Conservation (phyloP, 176 grass and related monocot species). For the Urochloa ruziziensis region DNA sequence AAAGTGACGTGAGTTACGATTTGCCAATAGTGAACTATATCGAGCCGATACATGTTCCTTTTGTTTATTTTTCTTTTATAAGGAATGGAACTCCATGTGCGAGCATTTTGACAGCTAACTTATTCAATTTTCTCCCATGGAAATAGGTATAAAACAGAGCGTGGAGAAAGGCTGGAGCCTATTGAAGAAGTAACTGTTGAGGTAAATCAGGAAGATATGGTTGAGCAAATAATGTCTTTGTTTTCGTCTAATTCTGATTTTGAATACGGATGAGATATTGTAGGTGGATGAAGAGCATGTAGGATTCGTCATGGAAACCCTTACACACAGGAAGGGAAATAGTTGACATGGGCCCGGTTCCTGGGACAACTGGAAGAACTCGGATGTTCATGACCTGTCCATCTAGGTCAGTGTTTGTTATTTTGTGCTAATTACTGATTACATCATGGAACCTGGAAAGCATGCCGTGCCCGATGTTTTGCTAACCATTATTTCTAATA, state of each 20-base stretch:
- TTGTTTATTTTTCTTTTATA: background rate
- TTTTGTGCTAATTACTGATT: slow-evolving; percentile 5
- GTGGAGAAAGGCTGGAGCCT: slow-evolving; percentile 71
- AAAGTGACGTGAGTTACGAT: slow-evolving; percentile 80
- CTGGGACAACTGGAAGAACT: slow-evolving; percentile 74
- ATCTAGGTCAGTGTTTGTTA: slow-evolving; percentile 62
- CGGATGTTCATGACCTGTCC: slow-evolving; percentile 88
- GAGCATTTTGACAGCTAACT: slow-evolving; percentile 2
- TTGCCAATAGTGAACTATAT: background rate
- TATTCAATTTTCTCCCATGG: slow-evolving; percentile 29
- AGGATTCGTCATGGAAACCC: slow-evolving; percentile 88
- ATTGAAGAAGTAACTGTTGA: slow-evolving; percentile 99
- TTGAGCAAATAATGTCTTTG: slow-evolving; percentile 13
- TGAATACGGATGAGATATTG: slow-evolving; percentile 36
- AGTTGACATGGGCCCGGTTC: slow-evolving; percentile 94
- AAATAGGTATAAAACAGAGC: slow-evolving; percentile 88
- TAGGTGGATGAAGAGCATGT: slow-evolving; percentile 98
- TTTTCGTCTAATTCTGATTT: slow-evolving; percentile 23
- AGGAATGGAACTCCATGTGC: background rate
- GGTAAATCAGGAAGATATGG: slow-evolving; percentile 51
- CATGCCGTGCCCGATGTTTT: background rate
- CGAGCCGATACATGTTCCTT: slow-evolving; percentile 1
- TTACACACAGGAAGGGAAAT: slow-evolving; percentile 88
- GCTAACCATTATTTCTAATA: background rate
- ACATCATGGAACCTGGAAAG: background rate